Conservation (phyloP, 2,329 filamentous ascomycete genomes). For the Hypomyces rosellus region DNA sequence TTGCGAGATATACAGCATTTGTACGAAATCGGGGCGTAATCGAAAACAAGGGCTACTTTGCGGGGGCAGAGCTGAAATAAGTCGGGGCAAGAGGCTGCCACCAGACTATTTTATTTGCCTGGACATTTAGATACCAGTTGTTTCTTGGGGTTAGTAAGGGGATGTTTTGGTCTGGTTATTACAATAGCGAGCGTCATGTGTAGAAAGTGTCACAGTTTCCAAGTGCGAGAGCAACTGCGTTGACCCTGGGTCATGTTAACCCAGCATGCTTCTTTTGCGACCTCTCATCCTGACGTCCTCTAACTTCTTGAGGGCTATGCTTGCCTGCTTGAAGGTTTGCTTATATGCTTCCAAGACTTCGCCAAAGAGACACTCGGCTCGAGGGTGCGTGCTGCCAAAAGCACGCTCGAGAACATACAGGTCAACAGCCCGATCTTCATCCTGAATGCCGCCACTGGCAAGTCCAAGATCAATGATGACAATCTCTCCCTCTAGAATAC, state of each 20-base stretch:
- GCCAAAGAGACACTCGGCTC: conserved; percentile 68
- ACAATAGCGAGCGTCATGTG: conserved; percentile 28
- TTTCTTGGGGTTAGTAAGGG: background rate
- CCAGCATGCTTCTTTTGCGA: conserved; percentile 94
- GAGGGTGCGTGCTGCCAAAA: conserved; percentile 90
- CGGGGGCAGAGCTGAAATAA: conserved; percentile 60
- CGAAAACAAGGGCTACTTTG: conserved; percentile 98
- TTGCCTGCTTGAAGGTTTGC: conserved; percentile 67
- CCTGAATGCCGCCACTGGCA: conserved; percentile 70
- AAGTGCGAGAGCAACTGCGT: background rate
- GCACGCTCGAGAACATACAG: conserved; percentile 92
- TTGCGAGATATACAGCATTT: conserved; percentile 94
- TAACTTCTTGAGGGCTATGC: conserved; percentile 68
- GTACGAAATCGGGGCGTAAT: conserved; percentile 91
- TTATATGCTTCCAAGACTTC: conserved; percentile 70
- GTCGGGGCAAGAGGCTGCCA: background rate
- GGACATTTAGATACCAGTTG: too few species aligned
- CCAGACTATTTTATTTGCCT: background rate
- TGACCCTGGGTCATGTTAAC: conserved; percentile 39
- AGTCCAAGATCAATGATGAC: conserved; percentile 94
- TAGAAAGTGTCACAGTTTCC: conserved; percentile 1
- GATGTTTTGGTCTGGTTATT: conserved; percentile 15
- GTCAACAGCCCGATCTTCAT: conserved; percentile 93
- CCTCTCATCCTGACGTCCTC: conserved; percentile 93
- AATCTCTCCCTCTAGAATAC: conserved; percentile 60